Evolutionary conservation across 2,329 filamentous ascomycete species (phyloP).

Genomic region (Ophiognomonia clavigignenti-juglandacearum): DNA sequence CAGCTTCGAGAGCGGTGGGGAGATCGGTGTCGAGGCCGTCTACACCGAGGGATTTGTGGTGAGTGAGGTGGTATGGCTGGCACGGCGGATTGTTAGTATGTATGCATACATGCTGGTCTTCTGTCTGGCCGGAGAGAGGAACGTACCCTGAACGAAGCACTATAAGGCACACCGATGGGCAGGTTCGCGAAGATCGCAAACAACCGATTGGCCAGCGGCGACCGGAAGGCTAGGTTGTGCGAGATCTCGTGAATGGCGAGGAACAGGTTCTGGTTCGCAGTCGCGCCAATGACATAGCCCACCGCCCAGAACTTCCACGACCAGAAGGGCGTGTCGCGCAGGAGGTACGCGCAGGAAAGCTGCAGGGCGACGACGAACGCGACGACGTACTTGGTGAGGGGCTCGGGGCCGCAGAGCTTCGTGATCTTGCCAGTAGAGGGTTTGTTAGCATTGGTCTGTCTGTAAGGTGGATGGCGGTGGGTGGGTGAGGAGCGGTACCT

Average conservation of each 20-base stretch:
- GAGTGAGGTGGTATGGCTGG: conserved; percentile 92
- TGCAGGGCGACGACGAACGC: conserved; percentile 78
- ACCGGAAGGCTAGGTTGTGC: conserved; percentile 92
- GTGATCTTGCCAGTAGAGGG: conserved; percentile 61
- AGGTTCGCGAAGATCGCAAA: conserved; percentile 92
- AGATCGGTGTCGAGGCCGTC: conserved; percentile 95
- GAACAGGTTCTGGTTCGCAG: conserved; percentile 97
- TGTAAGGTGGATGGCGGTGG: background rate
- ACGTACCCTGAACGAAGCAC: conserved; percentile 83
- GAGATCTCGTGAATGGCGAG: conserved; percentile 98
- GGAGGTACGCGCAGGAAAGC: conserved; percentile 68
- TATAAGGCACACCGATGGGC: conserved; percentile 93
- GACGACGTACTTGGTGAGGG: conserved; percentile 92
- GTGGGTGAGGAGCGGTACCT: conserved; percentile 49
- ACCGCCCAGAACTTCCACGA: conserved; percentile 82
- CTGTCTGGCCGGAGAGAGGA: background rate
- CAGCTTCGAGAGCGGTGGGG: conserved; percentile 82
- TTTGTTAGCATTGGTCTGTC: background rate
- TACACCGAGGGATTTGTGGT: conserved; percentile 97
- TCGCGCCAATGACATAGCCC: conserved; percentile 88
- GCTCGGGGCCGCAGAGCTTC: conserved; percentile 94
- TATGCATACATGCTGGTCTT: background rate
- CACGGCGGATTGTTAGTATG: background rate
- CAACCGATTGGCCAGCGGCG: conserved; percentile 71
- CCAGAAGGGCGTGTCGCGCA: conserved; percentile 73